A percentile compares a stretch with the other conserved stretches of the same genome.
phyloP scores from a whole-genome alignment of 2,329 filamentous ascomycete genomes.

The Aspergillus versicolor region DNA sequence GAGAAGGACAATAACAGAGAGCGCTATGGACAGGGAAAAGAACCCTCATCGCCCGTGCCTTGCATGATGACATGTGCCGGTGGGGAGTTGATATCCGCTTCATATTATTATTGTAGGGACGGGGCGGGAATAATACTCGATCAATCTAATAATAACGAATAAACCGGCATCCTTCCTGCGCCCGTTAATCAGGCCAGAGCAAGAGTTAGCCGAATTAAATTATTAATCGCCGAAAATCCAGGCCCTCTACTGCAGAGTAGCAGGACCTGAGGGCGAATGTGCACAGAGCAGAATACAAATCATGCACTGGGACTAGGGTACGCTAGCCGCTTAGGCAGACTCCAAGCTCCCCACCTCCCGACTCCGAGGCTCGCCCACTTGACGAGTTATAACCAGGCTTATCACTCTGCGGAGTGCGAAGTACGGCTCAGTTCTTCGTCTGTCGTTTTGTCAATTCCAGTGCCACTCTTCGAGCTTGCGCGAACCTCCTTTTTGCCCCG shows the following conservation, averaged over 20 bases:
- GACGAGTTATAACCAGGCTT: conserved; percentile 7
- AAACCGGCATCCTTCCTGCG: not conserved
- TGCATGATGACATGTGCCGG: conserved; percentile 4
- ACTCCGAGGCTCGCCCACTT: conserved; percentile 21
- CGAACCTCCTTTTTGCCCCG: conserved; percentile 15
- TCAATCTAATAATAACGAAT: too few relatives aligned
- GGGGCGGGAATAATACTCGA: too few relatives aligned
- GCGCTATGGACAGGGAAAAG: conserved; percentile 4
- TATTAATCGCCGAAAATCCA: too few relatives aligned
- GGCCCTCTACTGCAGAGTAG: too few relatives aligned
- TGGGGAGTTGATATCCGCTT: not conserved
- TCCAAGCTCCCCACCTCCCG: conserved; percentile 23
- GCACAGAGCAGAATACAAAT: not conserved
- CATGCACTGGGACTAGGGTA: not conserved
- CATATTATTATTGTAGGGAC: not conserved
- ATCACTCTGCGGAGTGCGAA: not conserved
- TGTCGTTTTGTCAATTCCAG: not conserved
- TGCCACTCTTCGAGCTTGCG: not conserved
- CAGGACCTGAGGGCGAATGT: not conserved
- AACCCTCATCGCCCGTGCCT: conserved; percentile 5
- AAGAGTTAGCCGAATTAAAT: too few relatives aligned
- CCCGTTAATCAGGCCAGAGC: not conserved
- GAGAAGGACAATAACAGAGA: not conserved
- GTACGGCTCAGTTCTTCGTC: not conserved
- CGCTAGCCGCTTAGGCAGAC: not conserved